phyloP scores from a whole-genome alignment of 805 yeast genomes.

The Candida insectalens region DNA sequence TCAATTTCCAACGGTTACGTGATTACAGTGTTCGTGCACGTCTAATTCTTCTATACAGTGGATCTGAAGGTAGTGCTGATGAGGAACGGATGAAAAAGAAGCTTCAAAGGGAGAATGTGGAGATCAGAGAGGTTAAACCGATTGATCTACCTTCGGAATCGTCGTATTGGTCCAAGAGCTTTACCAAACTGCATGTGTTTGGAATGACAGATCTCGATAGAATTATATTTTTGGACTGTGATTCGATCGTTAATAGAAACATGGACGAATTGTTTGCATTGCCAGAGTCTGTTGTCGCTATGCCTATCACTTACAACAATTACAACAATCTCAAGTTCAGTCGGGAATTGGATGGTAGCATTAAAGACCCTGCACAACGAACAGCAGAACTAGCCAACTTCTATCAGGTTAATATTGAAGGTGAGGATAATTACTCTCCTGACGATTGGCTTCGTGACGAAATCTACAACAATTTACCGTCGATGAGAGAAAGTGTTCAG shows the following conservation, averaged over 20 bases:
- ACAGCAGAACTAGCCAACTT: conserved; percentile 11
- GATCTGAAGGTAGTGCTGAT: background rate
- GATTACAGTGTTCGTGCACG: conserved; percentile 29
- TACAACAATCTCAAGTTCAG: conserved; percentile 11
- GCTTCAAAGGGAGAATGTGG: conserved; percentile 13
- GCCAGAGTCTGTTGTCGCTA: conserved; percentile 37
- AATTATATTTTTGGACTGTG: conserved; percentile 50
- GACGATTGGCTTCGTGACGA: conserved; percentile 5
- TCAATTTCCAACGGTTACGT: conserved; percentile 34
- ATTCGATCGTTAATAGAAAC: conserved; percentile 30
- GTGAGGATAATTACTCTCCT: conserved; percentile 5
- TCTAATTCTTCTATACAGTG: conserved; percentile 34
- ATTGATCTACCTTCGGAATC: conserved; percentile 12
- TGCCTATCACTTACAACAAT: conserved; percentile 35
- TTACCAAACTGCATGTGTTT: conserved; percentile 47
- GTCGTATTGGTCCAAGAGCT: conserved; percentile 38
- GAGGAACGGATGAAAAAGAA: conserved; percentile 1
- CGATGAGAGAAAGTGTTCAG: conserved; percentile 10
- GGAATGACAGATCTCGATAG: conserved; percentile 39
- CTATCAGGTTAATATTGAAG: conserved; percentile 9
- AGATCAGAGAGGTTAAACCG: conserved; percentile 19
- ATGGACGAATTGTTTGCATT: conserved; percentile 44
- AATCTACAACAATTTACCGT: conserved; percentile 22
- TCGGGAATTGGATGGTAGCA: conserved; percentile 3
- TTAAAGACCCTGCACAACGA: conserved; percentile 14